Evolutionary conservation across 768 basidiomycete species (phyloP).

Genomic region (Mrakia frigida): DNA sequence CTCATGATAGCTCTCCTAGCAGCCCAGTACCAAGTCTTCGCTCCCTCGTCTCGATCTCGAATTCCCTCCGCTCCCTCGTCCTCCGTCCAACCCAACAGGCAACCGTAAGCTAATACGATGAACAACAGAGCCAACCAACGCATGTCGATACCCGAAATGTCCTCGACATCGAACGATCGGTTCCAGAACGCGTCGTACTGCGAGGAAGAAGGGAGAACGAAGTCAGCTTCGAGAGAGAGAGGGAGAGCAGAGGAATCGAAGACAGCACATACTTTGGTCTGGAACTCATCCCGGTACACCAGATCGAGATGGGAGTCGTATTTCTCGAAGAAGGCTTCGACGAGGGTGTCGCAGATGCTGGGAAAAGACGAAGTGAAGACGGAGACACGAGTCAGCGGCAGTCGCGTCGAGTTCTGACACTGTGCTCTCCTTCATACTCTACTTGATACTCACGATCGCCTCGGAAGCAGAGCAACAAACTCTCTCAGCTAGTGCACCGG

Average conservation of each 20-base stretch:
- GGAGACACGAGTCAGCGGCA: not conserved
- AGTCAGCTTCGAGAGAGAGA: not conserved
- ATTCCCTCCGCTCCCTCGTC: not conserved
- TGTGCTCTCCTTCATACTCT: not conserved
- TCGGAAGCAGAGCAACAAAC: conserved; percentile 29
- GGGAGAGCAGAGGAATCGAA: not conserved
- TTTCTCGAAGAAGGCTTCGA: conserved; percentile 19
- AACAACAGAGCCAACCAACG: conserved; percentile 34
- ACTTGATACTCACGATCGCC: not conserved
- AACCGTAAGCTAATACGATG: conserved; percentile 36
- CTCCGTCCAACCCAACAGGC: conserved; percentile 31
- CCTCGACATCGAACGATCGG: conserved; percentile 24
- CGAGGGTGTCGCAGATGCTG: conserved; percentile 32
- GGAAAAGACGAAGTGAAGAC: conserved; percentile 14
- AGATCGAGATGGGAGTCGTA: conserved; percentile 35
- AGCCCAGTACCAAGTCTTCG: conserved; percentile 35
- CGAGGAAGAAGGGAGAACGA: not conserved
- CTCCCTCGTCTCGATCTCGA: conserved; percentile 11
- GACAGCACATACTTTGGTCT: not conserved
- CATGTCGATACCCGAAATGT: conserved; percentile 33
- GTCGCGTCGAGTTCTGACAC: not conserved
- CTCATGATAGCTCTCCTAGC: conserved; percentile 33
- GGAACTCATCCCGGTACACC: conserved; percentile 36
- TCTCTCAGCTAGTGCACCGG: conserved; percentile 26
- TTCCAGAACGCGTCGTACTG: conserved; percentile 36